Percentiles rank a stretch among this genome's conserved stretches.
These are phyloP conservation scores for Fusarium irregulare DNA, from an alignment of 2,329 filamentous ascomycete species.

Conservation along the genomic window DNA sequence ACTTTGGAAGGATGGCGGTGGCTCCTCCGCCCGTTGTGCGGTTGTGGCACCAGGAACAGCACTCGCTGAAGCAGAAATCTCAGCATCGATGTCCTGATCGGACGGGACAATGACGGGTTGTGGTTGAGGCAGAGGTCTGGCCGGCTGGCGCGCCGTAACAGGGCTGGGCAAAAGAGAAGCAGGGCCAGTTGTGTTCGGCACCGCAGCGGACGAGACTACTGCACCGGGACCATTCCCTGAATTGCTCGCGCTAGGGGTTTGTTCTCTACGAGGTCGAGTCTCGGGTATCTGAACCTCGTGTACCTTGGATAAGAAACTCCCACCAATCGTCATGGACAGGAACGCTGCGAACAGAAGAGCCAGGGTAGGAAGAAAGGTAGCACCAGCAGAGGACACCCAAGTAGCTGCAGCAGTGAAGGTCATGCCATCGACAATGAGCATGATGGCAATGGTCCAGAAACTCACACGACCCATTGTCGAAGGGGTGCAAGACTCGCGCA, in stretches of 20 bases:
- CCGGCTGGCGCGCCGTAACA: conserved; percentile 51
- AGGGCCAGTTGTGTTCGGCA: conserved; percentile 44
- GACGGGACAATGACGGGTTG: conserved; percentile 70
- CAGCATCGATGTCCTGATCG: conserved; percentile 72
- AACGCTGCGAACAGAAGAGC: conserved; percentile 63
- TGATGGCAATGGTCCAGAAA: conserved; percentile 70
- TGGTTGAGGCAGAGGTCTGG: conserved; percentile 32
- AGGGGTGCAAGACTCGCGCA: conserved; percentile 74
- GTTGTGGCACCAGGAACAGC: conserved; percentile 49
- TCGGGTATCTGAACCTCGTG: conserved; percentile 68
- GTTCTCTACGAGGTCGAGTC: conserved; percentile 62
- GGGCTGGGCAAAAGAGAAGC: conserved; percentile 54
- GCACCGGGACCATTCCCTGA: conserved; percentile 33
- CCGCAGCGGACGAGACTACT: conserved; percentile 38
- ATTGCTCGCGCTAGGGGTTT: conserved; percentile 31
- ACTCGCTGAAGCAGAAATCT: conserved; percentile 61
- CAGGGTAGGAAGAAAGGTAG: conserved; percentile 67
- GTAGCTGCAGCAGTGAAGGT: conserved; percentile 67
- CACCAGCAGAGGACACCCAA: conserved; percentile 66
- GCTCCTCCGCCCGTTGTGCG: conserved; percentile 44
- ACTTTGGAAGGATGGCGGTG: conserved; percentile 61
- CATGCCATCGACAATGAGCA: conserved; percentile 72
- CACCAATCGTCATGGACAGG: conserved; percentile 67
- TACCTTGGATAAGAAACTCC: conserved; percentile 69
- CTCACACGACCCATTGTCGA: conserved; percentile 75